Evolutionary conservation across 2,329 filamentous ascomycete genomes (phyloP).

Genomic region (Beauveria brongniartii): DNA sequence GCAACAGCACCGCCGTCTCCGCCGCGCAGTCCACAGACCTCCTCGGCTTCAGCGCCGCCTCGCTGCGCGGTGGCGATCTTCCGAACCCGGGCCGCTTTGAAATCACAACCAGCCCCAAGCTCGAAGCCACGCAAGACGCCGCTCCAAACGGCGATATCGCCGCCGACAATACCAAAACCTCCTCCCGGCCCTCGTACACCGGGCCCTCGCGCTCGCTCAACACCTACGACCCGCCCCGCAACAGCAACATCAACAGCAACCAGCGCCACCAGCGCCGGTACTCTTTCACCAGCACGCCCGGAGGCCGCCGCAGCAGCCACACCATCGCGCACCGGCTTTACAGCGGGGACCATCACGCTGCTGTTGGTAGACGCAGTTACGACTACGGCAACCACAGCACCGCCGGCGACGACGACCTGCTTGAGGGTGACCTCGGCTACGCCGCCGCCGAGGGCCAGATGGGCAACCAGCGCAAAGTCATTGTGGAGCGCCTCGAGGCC

Average conservation of each 20-base stretch:
- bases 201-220: constrained; percentile 33
- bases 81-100: constrained; percentile 72
- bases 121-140: constrained; percentile 25
- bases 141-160: neutral
- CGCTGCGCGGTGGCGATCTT: constrained; percentile 53
- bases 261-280: constrained; percentile 41
- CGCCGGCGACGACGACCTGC: constrained; percentile 56
- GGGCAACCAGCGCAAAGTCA: constrained; percentile 83
- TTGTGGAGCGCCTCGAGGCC: constrained; percentile 90
- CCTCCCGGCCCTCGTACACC: constrained; percentile 24
- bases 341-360: constrained; percentile 30
- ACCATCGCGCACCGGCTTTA: constrained; percentile 47
- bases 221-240: constrained; percentile 36
- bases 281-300: constrained; percentile 44
- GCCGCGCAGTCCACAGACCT: constrained; percentile 50
- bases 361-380: constrained; percentile 24
- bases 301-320: constrained; percentile 38
- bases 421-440: constrained; percentile 90
- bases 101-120: constrained; percentile 38
- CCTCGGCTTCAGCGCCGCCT: constrained; percentile 48
- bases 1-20: constrained; percentile 10
- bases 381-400: constrained; percentile 49
- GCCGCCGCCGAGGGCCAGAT: constrained; percentile 92
- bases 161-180: neutral
- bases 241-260: constrained; percentile 18